phyloP scores from a whole-genome alignment of 306 rosid species.

The Begonia loranthoides region DNA sequence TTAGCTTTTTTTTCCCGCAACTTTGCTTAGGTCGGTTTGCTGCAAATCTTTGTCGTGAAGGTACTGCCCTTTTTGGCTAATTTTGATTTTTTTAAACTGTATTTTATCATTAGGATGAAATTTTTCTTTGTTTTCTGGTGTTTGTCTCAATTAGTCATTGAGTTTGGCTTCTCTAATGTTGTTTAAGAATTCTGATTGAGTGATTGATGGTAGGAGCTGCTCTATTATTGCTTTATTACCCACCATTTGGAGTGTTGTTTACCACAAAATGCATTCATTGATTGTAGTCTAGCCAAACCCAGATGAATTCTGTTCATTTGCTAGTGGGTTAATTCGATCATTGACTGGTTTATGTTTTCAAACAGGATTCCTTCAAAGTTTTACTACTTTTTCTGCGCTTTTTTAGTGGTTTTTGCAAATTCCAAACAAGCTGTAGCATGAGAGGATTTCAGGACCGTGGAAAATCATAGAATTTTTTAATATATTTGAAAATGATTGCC shows the following conservation, averaged over 20 bases:
- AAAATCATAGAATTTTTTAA: background rate
- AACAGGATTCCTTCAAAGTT: too few relatives aligned
- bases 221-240: background rate
- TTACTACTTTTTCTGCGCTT: background rate
- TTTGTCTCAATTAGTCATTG: background rate
- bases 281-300: background rate
- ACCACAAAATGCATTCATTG: background rate
- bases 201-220: background rate
- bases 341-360: background rate
- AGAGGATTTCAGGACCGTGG: slow-evolving; percentile 1
- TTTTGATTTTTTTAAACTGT: background rate
- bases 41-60: slow-evolving; percentile 1
- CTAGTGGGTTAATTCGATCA: slow-evolving; percentile 1
- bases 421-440: background rate
- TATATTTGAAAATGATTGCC: slow-evolving; percentile 3
- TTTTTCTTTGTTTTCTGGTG: background rate
- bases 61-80: background rate
- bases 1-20: slow-evolving; percentile 2
- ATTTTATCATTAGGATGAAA: background rate
- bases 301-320: slow-evolving; percentile 1
- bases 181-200: too few relatives aligned
- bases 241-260: background rate
- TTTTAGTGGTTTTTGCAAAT: slow-evolving; percentile 2
- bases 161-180: background rate
- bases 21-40: slow-evolving; percentile 5